phyloP scores from a whole-genome alignment of 2,329 filamentous ascomycete genomes.

The Cercospora janseana region DNA sequence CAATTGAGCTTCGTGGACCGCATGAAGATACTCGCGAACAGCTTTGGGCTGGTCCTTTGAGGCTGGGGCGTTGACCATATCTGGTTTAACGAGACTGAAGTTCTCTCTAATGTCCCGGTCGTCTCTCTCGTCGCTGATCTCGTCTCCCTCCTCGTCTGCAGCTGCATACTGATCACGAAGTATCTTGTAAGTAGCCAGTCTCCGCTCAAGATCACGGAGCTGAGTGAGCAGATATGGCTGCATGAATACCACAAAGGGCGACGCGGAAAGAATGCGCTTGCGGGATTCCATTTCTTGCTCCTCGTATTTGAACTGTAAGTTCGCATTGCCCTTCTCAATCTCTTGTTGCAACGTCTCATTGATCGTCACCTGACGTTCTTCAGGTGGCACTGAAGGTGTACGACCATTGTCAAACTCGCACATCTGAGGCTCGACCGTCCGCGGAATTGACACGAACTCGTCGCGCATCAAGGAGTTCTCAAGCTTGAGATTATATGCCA shows the following conservation, averaged over 20 bases:
- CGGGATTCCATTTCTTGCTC: constrained; percentile 92
- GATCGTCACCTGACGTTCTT: constrained; percentile 18
- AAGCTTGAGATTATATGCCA: constrained; percentile 94
- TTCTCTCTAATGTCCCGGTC: constrained; percentile 43
- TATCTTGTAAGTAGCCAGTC: constrained; percentile 75
- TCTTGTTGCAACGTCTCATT: constrained; percentile 22
- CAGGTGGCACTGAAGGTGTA: constrained; percentile 10
- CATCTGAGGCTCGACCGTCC: constrained; percentile 44
- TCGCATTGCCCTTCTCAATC: constrained; percentile 15
- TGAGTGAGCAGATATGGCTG: constrained; percentile 91
- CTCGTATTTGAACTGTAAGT: constrained; percentile 73
- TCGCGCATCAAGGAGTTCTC: constrained; percentile 93
- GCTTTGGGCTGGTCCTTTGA: constrained; percentile 82
- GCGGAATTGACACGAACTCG: constrained; percentile 81
- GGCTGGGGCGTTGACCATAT: constrained; percentile 88
- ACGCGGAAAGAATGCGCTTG: constrained; percentile 89
- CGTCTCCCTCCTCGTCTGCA: constrained; percentile 40
- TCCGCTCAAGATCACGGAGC: constrained; percentile 84
- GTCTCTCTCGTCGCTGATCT: constrained; percentile 36
- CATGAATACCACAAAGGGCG: constrained; percentile 92
- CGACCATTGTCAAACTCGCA: constrained; percentile 23
- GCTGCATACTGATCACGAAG: constrained; percentile 69
- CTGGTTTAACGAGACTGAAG: constrained; percentile 88
- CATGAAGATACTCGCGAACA: constrained; percentile 89
- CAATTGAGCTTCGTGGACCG: constrained; percentile 94